Base-by-base conservation (phyloP, 2,329 filamentous ascomycete species). In the Calonectria pseudoreteaudii region DNA sequence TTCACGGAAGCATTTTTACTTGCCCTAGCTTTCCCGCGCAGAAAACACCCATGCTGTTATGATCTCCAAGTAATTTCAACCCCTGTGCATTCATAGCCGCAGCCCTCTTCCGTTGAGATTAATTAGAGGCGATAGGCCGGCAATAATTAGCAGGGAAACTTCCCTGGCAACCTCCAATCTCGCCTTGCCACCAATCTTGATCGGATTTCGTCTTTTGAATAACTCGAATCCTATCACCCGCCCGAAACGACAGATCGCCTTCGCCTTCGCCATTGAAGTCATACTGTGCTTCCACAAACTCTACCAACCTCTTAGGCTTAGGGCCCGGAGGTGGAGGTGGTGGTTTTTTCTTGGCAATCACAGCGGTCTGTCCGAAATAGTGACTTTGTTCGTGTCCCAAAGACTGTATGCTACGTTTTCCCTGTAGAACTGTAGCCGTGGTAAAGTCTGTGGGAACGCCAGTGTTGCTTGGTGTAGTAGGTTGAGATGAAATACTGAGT, bases 121-220 rank as follows among this genome's bases (percentile, higher is more conserved):
- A 73, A 41, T 60, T 68, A 23, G 62, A 75, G 7, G 38, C 41
- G 30, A 71, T 30, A 10, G 71, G 71, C 18, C 30, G 26, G 28
- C 73, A 75, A 26, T 75, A 75, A 44, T 75, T 75, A n/a, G 73
- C 73, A 41, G 73, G 73, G 44, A 75, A 75, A 38, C 58, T 71
- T 26, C 73, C 73, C 36, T 68, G 62, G 9, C 5, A 38, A 8
- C 71, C 71, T 18, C 50, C 44, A 23, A 75, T 44, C 58, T 75
- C 71, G 18, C 73, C 73, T 67, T 70, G 53, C 73, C 73, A 75
- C 73, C 73, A 75, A 28, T 75, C 73, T 41, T 75, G 73, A 26
- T 74, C 72, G 2, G 72, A 73, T 44, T 62, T 28, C 9, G 72
- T 71, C 52, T 66, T 72, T n/a, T 68, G 47, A 16, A 72, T 71